Percentiles rank a stretch among this genome's conserved stretches.
Evolutionary conservation across 164 flowering plant species (phyloP).

Genomic region (Pachysandra terminalis): DNA sequence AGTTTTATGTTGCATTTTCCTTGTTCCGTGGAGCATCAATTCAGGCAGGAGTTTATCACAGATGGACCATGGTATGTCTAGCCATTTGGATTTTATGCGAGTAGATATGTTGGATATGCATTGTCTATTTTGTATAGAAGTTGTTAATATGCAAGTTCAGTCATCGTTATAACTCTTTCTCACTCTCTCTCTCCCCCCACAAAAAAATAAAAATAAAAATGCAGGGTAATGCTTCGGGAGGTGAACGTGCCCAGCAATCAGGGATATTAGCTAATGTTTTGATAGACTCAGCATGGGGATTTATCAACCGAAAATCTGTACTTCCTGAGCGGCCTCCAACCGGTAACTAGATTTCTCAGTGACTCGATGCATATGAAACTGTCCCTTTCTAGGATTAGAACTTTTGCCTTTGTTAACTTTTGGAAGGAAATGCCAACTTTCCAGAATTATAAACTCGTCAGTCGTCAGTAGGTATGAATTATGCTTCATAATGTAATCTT

Average conservation of each 20-base stretch:
- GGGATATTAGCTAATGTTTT: conserved; percentile 52
- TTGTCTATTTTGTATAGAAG: not conserved
- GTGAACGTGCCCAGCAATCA: conserved; percentile 67
- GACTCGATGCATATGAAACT: not conserved
- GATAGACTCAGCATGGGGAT: conserved; percentile 62
- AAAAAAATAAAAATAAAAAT: no score
- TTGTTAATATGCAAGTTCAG: not conserved
- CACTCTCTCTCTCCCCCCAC: no score
- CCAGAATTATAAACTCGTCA: no score
- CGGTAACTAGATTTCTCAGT: conserved; percentile 35
- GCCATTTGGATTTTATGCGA: not conserved
- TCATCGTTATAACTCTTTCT: no score
- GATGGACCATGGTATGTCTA: conserved; percentile 71
- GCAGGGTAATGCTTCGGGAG: conserved; percentile 99
- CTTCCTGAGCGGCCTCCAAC: conserved; percentile 73
- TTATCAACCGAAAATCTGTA: conserved; percentile 50
- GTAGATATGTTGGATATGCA: not conserved
- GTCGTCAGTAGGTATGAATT: no score
- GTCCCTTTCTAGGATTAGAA: not conserved
- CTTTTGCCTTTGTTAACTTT: not conserved
- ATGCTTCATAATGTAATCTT: no score
- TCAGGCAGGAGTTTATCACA: conserved; percentile 53
- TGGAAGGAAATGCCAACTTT: not conserved
- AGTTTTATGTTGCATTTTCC: conserved; percentile 81
- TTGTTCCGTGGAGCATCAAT: conserved; percentile 77